Conservation (phyloP, 768 basidiomycete species). For the Suillus lakei region DNA sequence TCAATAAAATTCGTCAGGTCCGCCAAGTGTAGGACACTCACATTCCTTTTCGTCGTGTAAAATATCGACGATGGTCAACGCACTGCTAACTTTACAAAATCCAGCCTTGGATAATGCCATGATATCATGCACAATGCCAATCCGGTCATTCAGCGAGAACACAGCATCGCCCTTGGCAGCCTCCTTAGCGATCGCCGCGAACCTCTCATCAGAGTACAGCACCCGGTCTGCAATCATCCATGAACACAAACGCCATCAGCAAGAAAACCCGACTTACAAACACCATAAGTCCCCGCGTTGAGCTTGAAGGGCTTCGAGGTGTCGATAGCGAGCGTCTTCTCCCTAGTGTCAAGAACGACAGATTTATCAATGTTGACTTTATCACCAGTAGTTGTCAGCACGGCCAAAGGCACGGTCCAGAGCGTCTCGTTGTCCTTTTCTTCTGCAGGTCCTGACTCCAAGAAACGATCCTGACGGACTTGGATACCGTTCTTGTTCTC, state of each 20-base stretch:
- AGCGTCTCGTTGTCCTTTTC: conserved; percentile 86
- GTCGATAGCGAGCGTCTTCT: conserved; percentile 72
- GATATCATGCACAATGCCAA: conserved; percentile 87
- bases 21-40: conserved; percentile 37
- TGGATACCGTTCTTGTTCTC: conserved; percentile 74
- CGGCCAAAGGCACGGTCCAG: conserved; percentile 54
- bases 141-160: conserved; percentile 84
- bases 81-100: conserved; percentile 73
- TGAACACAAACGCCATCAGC: conserved; percentile 7
- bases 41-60: conserved; percentile 80
- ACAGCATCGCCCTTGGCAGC: conserved; percentile 67
- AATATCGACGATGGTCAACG: conserved; percentile 71
- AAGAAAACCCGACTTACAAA: conserved; percentile 61
- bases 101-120: conserved; percentile 84
- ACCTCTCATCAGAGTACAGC: conserved; percentile 79
- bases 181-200: conserved; percentile 78
- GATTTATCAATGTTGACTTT: conserved; percentile 62
- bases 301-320: conserved; percentile 84
- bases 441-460: conserved; percentile 80
- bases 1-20: conserved; percentile 11
- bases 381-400: conserved; percentile 53
- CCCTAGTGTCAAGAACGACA: conserved; percentile 69
- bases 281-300: conserved; percentile 87
- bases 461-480: conserved; percentile 90
- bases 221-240: conserved; percentile 66